These are phyloP conservation scores for Picea glauca DNA, from an alignment of 75 land plant species.

Conservation along the genomic window DNA sequence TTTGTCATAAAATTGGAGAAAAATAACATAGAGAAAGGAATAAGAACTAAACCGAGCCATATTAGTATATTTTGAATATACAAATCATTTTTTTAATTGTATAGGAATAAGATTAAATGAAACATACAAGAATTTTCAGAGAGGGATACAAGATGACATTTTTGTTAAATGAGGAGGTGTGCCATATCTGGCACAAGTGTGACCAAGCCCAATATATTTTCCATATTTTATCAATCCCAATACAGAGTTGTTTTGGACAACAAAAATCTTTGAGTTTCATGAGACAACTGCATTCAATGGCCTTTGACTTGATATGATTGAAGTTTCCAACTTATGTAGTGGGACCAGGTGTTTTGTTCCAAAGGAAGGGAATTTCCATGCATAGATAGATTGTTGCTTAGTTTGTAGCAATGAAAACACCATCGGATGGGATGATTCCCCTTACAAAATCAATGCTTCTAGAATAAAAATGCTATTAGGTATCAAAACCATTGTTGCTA, in stretches of 20 bases:
- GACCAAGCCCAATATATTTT: conserved; percentile 38
- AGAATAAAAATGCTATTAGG: conserved; percentile 44
- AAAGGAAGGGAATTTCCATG: conserved; percentile 13
- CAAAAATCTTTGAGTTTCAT: conserved; percentile 60
- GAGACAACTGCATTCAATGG: conserved; percentile 67
- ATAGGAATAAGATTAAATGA: conserved; percentile 56
- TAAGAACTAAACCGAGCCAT: too few relatives aligned
- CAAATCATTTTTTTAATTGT: background rate
- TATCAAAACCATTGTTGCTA: conserved; percentile 69
- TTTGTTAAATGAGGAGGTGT: conserved; percentile 64
- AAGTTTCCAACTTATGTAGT: conserved; percentile 76
- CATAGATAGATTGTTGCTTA: conserved; percentile 60
- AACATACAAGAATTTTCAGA: conserved; percentile 39
- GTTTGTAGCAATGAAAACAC: conserved; percentile 67
- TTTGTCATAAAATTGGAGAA: too few relatives aligned
- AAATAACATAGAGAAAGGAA: too few relatives aligned
- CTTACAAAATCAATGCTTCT: conserved; percentile 70
- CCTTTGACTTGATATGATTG: conserved; percentile 94
- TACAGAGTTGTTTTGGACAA: conserved; percentile 50
- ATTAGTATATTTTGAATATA: too few relatives aligned
- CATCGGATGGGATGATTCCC: conserved; percentile 29
- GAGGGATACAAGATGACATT: conserved; percentile 49
- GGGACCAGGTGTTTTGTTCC: conserved; percentile 57
- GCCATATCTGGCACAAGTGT: conserved; percentile 63
- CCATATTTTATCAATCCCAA: conserved; percentile 71